These are phyloP conservation scores for Cinnamomum micranthum DNA, from an alignment of 164 flowering plant genomes.

Conservation along the genomic window DNA sequence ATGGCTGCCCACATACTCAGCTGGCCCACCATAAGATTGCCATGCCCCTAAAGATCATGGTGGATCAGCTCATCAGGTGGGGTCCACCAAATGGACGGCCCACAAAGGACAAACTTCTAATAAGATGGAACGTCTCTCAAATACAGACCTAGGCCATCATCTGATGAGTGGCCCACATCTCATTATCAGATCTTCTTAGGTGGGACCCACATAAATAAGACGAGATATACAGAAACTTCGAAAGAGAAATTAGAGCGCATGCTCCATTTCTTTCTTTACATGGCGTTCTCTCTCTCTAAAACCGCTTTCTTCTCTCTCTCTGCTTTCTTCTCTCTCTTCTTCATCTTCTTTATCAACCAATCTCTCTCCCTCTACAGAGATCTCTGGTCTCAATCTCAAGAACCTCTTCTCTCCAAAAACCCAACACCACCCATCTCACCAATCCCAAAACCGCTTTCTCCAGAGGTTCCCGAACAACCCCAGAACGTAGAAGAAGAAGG, in stretches of 20 bases:
- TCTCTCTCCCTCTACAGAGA: conserved; percentile 5
- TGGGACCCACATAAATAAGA: too few relatives aligned
- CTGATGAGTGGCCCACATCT: background rate
- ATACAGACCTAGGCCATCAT: too few relatives aligned
- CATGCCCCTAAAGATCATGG: too few relatives aligned
- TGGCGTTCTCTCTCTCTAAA: background rate
- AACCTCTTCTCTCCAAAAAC: background rate
- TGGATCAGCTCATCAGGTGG: too few relatives aligned
- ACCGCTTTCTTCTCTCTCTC: background rate
- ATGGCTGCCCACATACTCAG: too few relatives aligned
- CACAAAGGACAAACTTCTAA: too few relatives aligned
- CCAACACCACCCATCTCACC: background rate
- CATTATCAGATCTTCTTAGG: too few relatives aligned
- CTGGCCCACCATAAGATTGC: too few relatives aligned
- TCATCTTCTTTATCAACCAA: background rate
- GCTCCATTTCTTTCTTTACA: background rate
- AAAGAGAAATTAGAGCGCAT: background rate
- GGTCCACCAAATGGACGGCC: too few relatives aligned
- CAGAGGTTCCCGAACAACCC: background rate
- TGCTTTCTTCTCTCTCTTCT: background rate
- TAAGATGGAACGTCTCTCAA: too few relatives aligned
- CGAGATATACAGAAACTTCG: too few relatives aligned
- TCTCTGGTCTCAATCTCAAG: background rate
- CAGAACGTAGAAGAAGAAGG: background rate
- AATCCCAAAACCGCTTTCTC: background rate